Conservation (phyloP, 2,329 filamentous ascomycete species). For the Colletotrichum australisinense region DNA sequence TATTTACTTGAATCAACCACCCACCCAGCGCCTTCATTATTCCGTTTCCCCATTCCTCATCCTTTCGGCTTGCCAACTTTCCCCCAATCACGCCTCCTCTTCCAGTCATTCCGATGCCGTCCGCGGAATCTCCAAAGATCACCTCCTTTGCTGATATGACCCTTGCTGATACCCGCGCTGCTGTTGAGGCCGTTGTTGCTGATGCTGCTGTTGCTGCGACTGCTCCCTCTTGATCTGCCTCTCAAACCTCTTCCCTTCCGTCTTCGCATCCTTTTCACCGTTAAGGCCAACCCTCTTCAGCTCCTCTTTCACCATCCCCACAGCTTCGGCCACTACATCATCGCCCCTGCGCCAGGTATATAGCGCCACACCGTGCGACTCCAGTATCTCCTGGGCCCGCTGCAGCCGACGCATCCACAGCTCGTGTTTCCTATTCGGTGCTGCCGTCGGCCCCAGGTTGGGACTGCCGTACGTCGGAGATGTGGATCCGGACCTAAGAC, state of each 20-base stretch:
- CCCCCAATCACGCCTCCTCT: background rate
- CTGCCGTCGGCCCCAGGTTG: conserved; percentile 44
- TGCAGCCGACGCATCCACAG: conserved; percentile 77
- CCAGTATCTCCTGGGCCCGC: conserved; percentile 71
- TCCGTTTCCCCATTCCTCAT: background rate
- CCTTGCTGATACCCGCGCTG: conserved; percentile 2
- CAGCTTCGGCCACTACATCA: conserved; percentile 76
- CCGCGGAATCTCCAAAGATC: background rate
- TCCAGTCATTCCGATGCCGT: background rate
- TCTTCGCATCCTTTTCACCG: conserved; percentile 35
- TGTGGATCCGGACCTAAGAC: conserved; percentile 43
- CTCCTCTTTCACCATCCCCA: conserved; percentile 70
- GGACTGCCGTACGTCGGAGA: conserved; percentile 49
- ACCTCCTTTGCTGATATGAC: conserved; percentile 16
- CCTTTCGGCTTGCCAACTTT: background rate
- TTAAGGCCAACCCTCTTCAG: conserved; percentile 53
- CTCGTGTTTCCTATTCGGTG: conserved; percentile 75
- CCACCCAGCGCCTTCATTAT: conserved; percentile 5
- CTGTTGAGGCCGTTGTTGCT: conserved; percentile 7
- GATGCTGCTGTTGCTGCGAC: conserved; percentile 25
- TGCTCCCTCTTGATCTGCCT: conserved; percentile 31
- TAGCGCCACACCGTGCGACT: conserved; percentile 73
- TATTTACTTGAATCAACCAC: conserved; percentile 24
- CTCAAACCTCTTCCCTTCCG: conserved; percentile 37
- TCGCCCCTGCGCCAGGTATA: conserved; percentile 79